These are phyloP conservation scores for Ophiostoma australiae DNA, from an alignment of 2,329 filamentous ascomycete species.

Conservation along the genomic window DNA sequence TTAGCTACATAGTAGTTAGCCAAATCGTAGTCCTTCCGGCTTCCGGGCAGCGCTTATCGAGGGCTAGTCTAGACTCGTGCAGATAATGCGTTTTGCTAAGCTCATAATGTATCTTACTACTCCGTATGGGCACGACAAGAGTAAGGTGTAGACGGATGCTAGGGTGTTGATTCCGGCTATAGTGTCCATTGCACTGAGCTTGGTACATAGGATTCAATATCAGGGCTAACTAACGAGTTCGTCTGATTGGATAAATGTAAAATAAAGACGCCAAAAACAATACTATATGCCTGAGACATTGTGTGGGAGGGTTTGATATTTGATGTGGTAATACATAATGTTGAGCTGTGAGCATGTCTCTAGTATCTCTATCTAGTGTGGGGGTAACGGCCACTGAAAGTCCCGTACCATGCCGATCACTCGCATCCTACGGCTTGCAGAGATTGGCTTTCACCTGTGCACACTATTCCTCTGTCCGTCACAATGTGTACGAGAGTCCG, in stretches of 20 bases:
- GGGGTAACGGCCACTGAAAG: not conserved
- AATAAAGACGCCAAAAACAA: not conserved
- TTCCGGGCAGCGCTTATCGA: not conserved
- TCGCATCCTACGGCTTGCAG: not conserved
- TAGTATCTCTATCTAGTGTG: not conserved
- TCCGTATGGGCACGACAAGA: too few species aligned
- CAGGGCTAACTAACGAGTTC: too few species aligned
- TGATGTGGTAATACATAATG: not conserved
- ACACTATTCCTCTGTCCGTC: too few species aligned
- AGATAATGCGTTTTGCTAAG: too few species aligned
- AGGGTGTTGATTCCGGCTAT: too few species aligned
- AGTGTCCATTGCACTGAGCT: too few species aligned
- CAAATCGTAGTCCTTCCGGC: not conserved
- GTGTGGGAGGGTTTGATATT: not conserved
- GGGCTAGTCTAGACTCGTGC: not conserved
- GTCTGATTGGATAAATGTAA: too few species aligned
- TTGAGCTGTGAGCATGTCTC: not conserved
- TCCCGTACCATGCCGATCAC: conserved; percentile 6
- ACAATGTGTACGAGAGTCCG: not conserved
- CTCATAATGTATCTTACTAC: too few species aligned
- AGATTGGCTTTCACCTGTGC: too few species aligned
- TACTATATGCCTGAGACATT: not conserved
- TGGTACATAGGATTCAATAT: too few species aligned
- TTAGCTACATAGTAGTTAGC: too few species aligned
- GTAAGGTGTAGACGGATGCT: too few species aligned